Percentiles rank a stretch among this genome's conserved stretches.
These are phyloP conservation scores for Colletotrichum brevisporum DNA, from an alignment of 2,329 filamentous ascomycete species.

Conservation along the genomic window DNA sequence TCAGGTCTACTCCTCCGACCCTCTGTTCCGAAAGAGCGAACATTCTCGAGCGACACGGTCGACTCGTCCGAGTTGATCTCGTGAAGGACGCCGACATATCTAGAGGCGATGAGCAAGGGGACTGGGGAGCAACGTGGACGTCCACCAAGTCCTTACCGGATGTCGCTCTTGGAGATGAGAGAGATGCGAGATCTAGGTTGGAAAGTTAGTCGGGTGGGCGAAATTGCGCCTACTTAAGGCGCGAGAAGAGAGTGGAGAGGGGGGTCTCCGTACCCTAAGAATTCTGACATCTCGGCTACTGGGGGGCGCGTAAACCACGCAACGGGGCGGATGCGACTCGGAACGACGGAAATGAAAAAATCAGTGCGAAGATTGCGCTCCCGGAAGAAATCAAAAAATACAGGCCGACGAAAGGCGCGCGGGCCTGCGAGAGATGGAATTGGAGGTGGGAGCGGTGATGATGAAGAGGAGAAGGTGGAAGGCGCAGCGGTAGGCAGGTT, in stretches of 20 bases:
- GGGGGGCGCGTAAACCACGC: conserved; percentile 59
- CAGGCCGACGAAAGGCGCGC: conserved; percentile 16
- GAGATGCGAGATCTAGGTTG: conserved; percentile 86
- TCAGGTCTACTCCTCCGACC: conserved; percentile 83
- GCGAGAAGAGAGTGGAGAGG: conserved; percentile 50
- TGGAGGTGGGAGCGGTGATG: conserved; percentile 15
- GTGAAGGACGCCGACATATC: conserved; percentile 95
- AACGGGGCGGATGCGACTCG: conserved; percentile 48
- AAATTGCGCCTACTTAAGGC: conserved; percentile 31
- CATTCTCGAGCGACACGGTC: conserved; percentile 97
- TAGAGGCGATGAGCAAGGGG: conserved; percentile 53
- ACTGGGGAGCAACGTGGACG: conserved; percentile 37
- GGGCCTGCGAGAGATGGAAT: conserved; percentile 24
- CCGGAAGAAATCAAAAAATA: conserved; percentile 31
- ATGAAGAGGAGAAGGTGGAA: conserved; percentile 22
- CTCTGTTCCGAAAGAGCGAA: conserved; percentile 94
- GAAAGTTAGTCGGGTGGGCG: conserved; percentile 26
- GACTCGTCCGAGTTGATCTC: conserved; percentile 98
- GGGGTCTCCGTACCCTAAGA: conserved; percentile 66
- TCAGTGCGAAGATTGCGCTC: conserved; percentile 38
- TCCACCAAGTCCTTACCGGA: conserved; percentile 76
- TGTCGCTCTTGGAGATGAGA: conserved; percentile 96
- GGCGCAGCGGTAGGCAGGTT: conserved; percentile 21
- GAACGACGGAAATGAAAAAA: conserved; percentile 33
- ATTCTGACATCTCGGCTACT: conserved; percentile 68